Evolutionary conservation across 257 asterid genomes (phyloP), one percentile per base, ranked within the genome.

Genomic region (Mentha longifolia): DNA sequence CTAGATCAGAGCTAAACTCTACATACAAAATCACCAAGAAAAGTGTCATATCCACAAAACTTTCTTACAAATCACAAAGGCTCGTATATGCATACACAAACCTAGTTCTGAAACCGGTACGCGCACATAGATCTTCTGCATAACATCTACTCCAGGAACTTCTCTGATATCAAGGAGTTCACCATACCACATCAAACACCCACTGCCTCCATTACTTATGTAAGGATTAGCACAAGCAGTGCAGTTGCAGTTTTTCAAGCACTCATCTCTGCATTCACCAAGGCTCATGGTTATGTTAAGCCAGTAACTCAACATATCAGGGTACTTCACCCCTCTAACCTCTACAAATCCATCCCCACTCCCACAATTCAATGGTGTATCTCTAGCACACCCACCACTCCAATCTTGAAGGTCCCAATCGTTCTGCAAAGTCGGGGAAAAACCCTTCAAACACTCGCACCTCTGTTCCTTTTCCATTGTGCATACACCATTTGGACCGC

Each of bases 401-500:
- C 78, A 78, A 62, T 73, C 74, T 35, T 60, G 64, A 67, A 35
- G 41, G 2, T 68, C 79, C 82, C 82, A 78, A 0, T 56, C 73
- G 13, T 28, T 22, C 14, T 15, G 70, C n/a, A 19, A 68, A 37
- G 22, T 63, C 2, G 82, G 79, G 3, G 45, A 10, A 33, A 63
- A 78, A 15, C 82, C 82, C 47, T 10, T 31, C 0, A 78, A 45
- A 35, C 83, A 78, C 71, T 51, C 72, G n/a, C 83, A 79, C 31
- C 54, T 35, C 0, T n/a, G 3, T 2, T 58, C 35, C 9, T 7
- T 65, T 3, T 52, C 42, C 9, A 65, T 20, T 14, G 22, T 57
- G 43, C 83, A 74, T 9, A 74, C 22, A 0, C 62, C 74, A 13
- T 74, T 22, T 5, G 79, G 74, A 22, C 83, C 83, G 63, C 83